phyloP scores from a whole-genome alignment of 176 grass and related monocot genomes.

The Oryza officinalis region DNA sequence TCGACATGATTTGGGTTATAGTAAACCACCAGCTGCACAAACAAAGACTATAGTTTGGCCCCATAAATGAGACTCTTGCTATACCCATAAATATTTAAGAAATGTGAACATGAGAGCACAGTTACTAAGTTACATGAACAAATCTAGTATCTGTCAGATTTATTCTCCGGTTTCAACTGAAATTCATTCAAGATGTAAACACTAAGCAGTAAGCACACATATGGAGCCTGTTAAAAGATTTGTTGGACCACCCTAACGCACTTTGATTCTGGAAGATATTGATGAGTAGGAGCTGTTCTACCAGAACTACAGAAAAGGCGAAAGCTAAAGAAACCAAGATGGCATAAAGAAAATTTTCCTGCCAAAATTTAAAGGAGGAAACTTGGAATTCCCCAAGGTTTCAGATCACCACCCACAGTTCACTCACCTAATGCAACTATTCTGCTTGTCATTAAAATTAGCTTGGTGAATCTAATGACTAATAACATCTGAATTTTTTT shows the following conservation, averaged over 20 bases:
- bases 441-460: background rate
- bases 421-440: background rate
- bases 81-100: background rate
- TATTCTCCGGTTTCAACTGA: background rate
- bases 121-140: slow-evolving; percentile 6
- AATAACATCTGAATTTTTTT: background rate
- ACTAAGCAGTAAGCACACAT: background rate
- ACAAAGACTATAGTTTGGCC: background rate
- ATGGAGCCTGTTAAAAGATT: background rate
- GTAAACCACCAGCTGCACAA: background rate
- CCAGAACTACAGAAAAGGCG: background rate
- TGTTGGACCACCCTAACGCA: background rate
- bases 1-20: background rate
- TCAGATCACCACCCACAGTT: slow-evolving; percentile 7
- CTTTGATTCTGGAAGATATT: background rate
- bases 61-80: background rate
- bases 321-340: background rate
- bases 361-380: background rate
- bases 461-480: background rate
- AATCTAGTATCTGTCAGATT: background rate
- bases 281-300: background rate
- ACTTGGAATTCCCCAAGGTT: background rate
- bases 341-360: background rate
- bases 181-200: background rate
- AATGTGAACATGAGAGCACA: background rate